Percentiles rank a stretch among this genome's conserved stretches.
Evolutionary conservation across 2,329 filamentous ascomycete species (phyloP).

Genomic region (Ophiostoma sp.): DNA sequence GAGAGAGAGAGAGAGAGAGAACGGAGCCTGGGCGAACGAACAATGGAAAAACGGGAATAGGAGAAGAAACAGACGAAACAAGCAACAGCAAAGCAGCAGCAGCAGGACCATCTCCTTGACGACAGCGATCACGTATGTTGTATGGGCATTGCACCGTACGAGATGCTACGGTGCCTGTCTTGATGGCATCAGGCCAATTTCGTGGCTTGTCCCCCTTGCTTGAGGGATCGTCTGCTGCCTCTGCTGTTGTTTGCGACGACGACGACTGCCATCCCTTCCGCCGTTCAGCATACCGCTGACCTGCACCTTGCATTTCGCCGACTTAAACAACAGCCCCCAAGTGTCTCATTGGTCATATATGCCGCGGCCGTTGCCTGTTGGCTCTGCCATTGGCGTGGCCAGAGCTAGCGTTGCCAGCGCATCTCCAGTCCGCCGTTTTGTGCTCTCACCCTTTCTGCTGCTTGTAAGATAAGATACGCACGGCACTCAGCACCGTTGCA

Average conservation of each 20-base stretch:
- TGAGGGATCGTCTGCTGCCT: not conserved
- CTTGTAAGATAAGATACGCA: no score
- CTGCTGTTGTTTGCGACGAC: not conserved
- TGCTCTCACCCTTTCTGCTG: not conserved
- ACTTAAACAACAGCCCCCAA: not conserved
- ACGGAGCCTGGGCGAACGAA: not conserved
- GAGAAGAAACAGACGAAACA: not conserved
- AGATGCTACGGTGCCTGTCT: not conserved
- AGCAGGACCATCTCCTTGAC: not conserved
- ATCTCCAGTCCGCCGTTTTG: not conserved
- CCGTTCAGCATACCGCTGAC: not conserved
- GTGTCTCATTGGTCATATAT: not conserved
- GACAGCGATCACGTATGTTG: conserved; percentile 4
- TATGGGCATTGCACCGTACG: not conserved
- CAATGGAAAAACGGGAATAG: no score
- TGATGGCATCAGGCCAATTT: not conserved
- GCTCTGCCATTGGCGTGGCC: not conserved
- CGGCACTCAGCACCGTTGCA: no score
- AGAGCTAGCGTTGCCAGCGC: not conserved
- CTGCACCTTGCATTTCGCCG: not conserved
- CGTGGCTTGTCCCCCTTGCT: not conserved
- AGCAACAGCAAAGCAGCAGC: not conserved
- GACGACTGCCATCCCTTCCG: not conserved
- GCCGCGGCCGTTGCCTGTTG: not conserved
- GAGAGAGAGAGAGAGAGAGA: no score